phyloP scores from a whole-genome alignment of 176 grass and related monocot species.

The Avena eriantha region DNA sequence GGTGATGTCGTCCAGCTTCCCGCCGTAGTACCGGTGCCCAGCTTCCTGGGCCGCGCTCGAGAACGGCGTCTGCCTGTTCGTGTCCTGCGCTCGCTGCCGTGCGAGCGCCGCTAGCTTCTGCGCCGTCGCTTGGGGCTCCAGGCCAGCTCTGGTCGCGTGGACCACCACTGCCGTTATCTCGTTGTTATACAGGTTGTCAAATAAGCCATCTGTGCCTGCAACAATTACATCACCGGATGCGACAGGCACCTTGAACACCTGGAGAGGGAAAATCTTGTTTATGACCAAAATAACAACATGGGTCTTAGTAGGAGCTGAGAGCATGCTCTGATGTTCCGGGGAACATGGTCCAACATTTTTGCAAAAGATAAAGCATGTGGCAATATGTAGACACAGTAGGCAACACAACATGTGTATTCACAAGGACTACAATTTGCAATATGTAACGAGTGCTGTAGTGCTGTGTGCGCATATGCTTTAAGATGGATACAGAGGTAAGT shows the following conservation, averaged over 20 bases:
- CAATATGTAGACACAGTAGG: too few relatives aligned
- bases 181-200: conserved; percentile 69
- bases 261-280: not conserved
- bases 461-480: not conserved
- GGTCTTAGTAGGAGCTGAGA: too few relatives aligned
- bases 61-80: conserved; percentile 74
- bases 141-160: conserved; percentile 57
- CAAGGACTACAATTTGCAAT: not conserved
- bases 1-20: conserved; percentile 77
- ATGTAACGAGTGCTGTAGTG: not conserved
- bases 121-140: conserved; percentile 64
- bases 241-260: conserved; percentile 71
- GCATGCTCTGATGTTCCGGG: too few relatives aligned
- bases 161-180: conserved; percentile 78
- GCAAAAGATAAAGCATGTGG: too few relatives aligned
- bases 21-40: conserved; percentile 70
- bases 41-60: conserved; percentile 68
- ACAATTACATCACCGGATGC: conserved; percentile 65
- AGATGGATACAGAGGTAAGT: not conserved
- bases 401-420: too few relatives aligned
- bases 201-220: conserved; percentile 72
- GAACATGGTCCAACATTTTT: too few relatives aligned
- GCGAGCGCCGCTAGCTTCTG: conserved; percentile 78
- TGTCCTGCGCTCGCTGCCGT: conserved; percentile 68
- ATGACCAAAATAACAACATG: too few relatives aligned